Evolutionary conservation across 768 basidiomycete genomes (phyloP), one percentile per base, ranked within the genome.

Genomic region (Baorangia bicolor): DNA sequence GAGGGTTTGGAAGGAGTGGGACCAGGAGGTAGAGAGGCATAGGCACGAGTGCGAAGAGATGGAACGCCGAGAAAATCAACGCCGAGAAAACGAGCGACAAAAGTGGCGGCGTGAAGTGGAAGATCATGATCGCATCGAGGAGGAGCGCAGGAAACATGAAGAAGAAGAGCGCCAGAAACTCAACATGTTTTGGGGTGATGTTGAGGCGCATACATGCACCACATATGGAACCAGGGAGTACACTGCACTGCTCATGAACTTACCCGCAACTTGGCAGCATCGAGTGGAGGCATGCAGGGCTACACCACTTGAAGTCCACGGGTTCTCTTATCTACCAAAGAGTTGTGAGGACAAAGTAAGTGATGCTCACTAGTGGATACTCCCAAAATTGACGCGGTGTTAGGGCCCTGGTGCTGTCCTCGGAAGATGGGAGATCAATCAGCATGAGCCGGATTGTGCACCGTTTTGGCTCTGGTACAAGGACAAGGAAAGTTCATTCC

Each of bases 201-300:
- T 63, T 0, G 51, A 69, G 28, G 48, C 59, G 4, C 62, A 59
- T 43, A 46, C 16, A 12, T 73, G 73, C 51, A 62, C 55, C 28
- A 64, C 64, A 0, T 72, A 67, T 13, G 67, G 51, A 0, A 65
- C 66, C 16, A 61, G 65, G 23, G 67, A 66, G 31, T 73, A 73
- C 18, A 64, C 60, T 5, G 73, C 72, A 3, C 54, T 49, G 0
- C 59, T 74, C 5, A 58, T 56, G 41, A 72, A 70, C 41, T 53
- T 71, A 2, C 73, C 69, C 8, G 5, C 49, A 4, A 54, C 52
- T 10, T 64, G 64, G 53, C 49, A 45, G 12, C 64, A 61, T 44
- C 64, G 58, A 4, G 56, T 71, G 25, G 64, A 68, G 28, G 70
- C 64, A 0, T 70, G 69, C 62, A 64, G 53, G 37, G 64, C 53